Conservation (phyloP, 2,329 filamentous ascomycete genomes). For the Chaetomium sp. region DNA sequence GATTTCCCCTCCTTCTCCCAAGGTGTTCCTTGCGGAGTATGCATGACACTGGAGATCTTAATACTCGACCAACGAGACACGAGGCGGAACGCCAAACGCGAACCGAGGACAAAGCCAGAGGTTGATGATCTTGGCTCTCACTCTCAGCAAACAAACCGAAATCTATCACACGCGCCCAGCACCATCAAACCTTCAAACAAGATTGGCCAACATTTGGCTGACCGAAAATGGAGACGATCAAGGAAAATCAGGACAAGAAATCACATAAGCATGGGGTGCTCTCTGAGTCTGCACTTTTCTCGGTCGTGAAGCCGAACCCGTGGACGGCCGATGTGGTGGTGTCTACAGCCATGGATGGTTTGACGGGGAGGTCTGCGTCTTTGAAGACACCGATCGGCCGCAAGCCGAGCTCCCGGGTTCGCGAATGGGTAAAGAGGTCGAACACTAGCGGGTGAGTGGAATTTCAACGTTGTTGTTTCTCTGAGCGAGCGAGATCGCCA, state of each 20-base stretch:
- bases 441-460: constrained; percentile 15
- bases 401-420: constrained; percentile 14
- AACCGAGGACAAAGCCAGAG: not conserved
- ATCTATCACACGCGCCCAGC: no score
- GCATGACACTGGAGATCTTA: no score
- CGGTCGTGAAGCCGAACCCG: constrained; percentile 1
- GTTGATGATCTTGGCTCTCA: not conserved
- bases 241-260: constrained; percentile 6
- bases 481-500: not conserved
- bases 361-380: constrained; percentile 3
- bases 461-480: not conserved
- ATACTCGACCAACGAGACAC: no score
- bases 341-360: not conserved
- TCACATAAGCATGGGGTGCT: not conserved
- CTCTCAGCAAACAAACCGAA: not conserved
- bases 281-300: constrained; percentile 4
- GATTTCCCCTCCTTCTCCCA: no score
- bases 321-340: not conserved
- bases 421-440: constrained; percentile 21
- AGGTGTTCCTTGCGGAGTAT: no score
- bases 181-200: not conserved
- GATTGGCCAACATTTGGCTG: not conserved
- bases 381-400: constrained; percentile 4
- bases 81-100: no score
- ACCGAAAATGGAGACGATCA: constrained; percentile 18